phyloP scores from a whole-genome alignment of 2,329 filamentous ascomycete genomes.

The Phaeosphaeriaceae sp. region DNA sequence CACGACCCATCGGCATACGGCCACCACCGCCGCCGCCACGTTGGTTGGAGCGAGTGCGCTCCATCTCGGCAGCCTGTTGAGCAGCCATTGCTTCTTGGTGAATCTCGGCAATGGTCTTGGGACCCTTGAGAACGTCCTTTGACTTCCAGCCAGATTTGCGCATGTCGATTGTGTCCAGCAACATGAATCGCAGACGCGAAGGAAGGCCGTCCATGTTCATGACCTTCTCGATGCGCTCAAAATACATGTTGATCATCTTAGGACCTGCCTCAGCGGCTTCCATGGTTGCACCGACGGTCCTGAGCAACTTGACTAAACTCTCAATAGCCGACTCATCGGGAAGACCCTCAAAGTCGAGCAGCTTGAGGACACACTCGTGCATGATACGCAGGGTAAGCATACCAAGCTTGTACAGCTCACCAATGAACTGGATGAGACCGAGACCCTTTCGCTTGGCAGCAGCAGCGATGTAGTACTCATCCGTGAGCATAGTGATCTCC shows the following conservation, averaged over 20 bases:
- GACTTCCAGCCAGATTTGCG: slow-evolving; percentile 79
- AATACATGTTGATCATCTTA: slow-evolving; percentile 91
- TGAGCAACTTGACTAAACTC: slow-evolving; percentile 89
- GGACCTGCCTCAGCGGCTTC: slow-evolving; percentile 81
- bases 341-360: slow-evolving; percentile 91
- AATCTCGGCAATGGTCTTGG: slow-evolving; percentile 94
- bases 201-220: slow-evolving; percentile 76
- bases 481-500: slow-evolving; percentile 85
- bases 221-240: slow-evolving; percentile 83
- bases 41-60: slow-evolving; percentile 64
- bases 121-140: slow-evolving; percentile 91
- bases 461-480: slow-evolving; percentile 94
- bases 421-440: slow-evolving; percentile 98
- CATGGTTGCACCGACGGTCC: slow-evolving; percentile 88
- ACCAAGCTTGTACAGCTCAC: slow-evolving; percentile 96
- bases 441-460: slow-evolving; percentile 96
- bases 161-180: slow-evolving; percentile 91
- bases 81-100: slow-evolving; percentile 81
- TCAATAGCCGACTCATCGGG: slow-evolving; percentile 97
- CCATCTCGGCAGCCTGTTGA: slow-evolving; percentile 79
- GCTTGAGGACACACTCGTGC: slow-evolving; percentile 97
- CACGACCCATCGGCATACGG: slow-evolving; percentile 77
- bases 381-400: slow-evolving; percentile 99
- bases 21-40: slow-evolving; percentile 70
- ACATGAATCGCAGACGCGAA: slow-evolving; percentile 93